A percentile compares a stretch with the other conserved stretches of the same genome.
Conservation (phyloP, 495 filamentous ascomycete genomes). For the Neurospora cerealis region DNA sequence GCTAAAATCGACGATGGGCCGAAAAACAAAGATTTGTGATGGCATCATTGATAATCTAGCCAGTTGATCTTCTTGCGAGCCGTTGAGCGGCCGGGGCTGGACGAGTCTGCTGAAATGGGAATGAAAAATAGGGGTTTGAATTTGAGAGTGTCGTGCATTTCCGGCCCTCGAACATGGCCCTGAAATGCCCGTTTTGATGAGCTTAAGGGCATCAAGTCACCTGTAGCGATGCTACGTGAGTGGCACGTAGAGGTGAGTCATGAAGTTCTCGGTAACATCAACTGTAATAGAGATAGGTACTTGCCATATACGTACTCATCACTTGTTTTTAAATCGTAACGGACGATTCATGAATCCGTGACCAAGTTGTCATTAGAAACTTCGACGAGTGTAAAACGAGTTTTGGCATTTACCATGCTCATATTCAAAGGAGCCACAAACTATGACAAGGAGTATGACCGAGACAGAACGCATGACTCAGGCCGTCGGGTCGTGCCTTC, state of each 20-base stretch:
- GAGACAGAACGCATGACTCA: not conserved
- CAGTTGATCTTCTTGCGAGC: not conserved
- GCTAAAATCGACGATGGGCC: not conserved
- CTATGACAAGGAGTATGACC: not conserved
- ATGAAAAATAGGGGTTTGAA: not conserved
- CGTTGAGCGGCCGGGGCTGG: not conserved
- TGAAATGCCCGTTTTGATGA: not conserved
- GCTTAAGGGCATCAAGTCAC: not conserved
- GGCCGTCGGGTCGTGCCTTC: not conserved
- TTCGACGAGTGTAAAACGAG: not conserved
- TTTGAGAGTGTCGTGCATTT: not conserved
- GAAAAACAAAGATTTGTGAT: not conserved
- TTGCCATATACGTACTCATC: not conserved
- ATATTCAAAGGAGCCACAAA: not conserved
- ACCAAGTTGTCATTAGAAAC: not conserved
- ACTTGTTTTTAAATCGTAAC: not conserved
- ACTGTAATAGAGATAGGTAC: not conserved
- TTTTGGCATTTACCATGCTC: not conserved
- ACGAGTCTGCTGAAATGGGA: not conserved
- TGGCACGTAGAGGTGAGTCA: not conserved
- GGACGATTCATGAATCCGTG: not conserved
- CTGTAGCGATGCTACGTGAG: not conserved
- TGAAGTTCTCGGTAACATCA: not conserved
- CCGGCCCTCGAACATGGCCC: not conserved
- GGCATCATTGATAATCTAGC: not conserved